Conservation (phyloP, 2,329 filamentous ascomycete genomes). For the Cladosporium sp. region DNA sequence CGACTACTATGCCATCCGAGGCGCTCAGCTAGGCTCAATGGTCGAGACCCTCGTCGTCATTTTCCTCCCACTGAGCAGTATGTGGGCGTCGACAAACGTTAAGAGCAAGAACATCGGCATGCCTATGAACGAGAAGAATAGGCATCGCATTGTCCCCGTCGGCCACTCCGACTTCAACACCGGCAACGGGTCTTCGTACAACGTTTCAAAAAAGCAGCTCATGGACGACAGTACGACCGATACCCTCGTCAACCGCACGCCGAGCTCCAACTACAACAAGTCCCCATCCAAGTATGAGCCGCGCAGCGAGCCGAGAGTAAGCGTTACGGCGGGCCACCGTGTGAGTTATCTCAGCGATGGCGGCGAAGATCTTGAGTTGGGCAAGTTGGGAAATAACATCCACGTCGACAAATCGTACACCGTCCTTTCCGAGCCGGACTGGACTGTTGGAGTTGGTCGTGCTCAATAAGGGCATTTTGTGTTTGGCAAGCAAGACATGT, state of each 20-base stretch:
- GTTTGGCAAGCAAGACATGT: no score
- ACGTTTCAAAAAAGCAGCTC: slow-evolving; percentile 20
- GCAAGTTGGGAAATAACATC: slow-evolving; percentile 19
- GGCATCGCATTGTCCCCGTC: slow-evolving; percentile 19
- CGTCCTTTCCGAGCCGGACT: slow-evolving; percentile 12
- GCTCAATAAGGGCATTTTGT: no score
- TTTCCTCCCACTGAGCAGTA: slow-evolving; percentile 60
- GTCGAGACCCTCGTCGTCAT: slow-evolving; percentile 56
- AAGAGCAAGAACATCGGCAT: slow-evolving; percentile 18
- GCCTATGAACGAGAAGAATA: slow-evolving; percentile 18
- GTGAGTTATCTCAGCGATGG: slow-evolving; percentile 12
- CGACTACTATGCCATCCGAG: slow-evolving; percentile 44
- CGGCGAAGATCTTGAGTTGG: slow-evolving; percentile 22
- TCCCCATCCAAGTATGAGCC: slow-evolving; percentile 15
- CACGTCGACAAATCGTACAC: slow-evolving; percentile 22
- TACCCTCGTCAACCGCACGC: slow-evolving; percentile 20
- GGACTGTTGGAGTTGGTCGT: neutral
- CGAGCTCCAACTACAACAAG: slow-evolving; percentile 13
- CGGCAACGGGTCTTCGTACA: slow-evolving; percentile 6
- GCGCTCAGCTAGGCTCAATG: slow-evolving; percentile 52
- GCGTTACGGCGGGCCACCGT: slow-evolving; percentile 13
- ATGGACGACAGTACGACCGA: slow-evolving; percentile 17
- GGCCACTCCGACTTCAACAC: slow-evolving; percentile 15
- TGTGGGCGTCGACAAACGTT: slow-evolving; percentile 54
- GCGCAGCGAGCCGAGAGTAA: slow-evolving; percentile 9